Base-by-base conservation (phyloP, 768 basidiomycete genomes). In the Suillus decipiens region DNA sequence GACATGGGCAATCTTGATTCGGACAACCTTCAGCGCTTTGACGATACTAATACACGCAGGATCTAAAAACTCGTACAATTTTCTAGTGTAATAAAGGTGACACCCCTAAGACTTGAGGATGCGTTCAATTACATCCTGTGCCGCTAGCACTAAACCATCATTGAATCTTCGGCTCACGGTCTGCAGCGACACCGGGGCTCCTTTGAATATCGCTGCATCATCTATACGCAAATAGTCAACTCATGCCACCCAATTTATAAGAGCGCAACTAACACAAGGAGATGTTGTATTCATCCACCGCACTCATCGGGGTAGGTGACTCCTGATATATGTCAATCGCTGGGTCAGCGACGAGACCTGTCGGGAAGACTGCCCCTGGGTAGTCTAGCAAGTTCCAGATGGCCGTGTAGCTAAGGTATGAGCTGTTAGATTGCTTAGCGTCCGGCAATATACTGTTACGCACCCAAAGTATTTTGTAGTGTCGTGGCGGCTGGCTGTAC, bases 371-470 rank as follows among this genome's bases (percentile, higher is more conserved):
- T 3, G 74, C 77, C 1, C 76, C 75, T 0, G 82, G 77, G 59
- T 78, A 82, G 68, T 84, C 82, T 15, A 77, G 68, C 17, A 83
- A 66, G 62, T 84, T 84, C 73, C 77, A 80, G 28, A 79, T 66
- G 12, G 72, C 75, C 0, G 81, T 80, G 61, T 81, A 82, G 7
- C 78, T 78, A 48, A 22, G 6, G 28, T 15, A 73, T 64, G 11
- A 78, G 63, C 51, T 81, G 80, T 69, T 71, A 77, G 43, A 76
- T 61, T 11, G 66, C 70, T 1, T 78, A 78, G 63, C 77, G 76
- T 22, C 72, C 71, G 50, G 11, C 17, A 24, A 6, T 15, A 19
- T 24, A 14, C n/a, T 17, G 11, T 3, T 45, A 28, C 69, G 64
- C 50, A 68, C 64, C 60, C 64, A 77, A 79, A 77, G 62, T 79